Base-by-base conservation (phyloP, 2,329 filamentous ascomycete genomes). In the Amesomyces nigricolor region DNA sequence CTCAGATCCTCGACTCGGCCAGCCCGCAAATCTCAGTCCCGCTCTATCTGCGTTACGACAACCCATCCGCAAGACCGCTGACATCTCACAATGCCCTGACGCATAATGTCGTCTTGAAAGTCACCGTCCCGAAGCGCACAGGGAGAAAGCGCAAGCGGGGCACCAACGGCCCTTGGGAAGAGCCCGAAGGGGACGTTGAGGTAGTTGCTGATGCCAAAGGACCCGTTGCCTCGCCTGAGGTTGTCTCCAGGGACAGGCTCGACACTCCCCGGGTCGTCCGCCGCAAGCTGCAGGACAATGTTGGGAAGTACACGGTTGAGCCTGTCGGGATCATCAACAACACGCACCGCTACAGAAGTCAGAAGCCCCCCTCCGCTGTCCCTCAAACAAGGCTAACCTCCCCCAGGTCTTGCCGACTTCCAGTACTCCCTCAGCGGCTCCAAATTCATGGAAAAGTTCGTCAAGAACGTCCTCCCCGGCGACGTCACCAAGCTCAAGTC, bases 131-230 rank as follows among this genome's bases (percentile, higher is more conserved):
- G 0, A 94, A 86, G 69, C 78, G 89, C 54, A 96, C 91, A 2
- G 91, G 91, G 3, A 82, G 90, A 58, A 95, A 88, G 71, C 82
- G 91, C 56, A 96, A 91, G 73, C 79, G 86, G 63, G 91, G 89
- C n/a, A 83, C 83, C 5, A 69, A 85, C 53, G 86, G 78, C 4
- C 83, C 86, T 0, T 92, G 83, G 66, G 71, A 76, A 40, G 76
- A 26, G 22, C 22, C 22, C 22, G 22, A 26, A 26, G 22, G 76
- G 3, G 71, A 75, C 49, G 37, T 71, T 5, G 65, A 73, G 11
- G 60, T 71, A 14, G 46, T 67, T 2, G 64, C 70, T 53, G 54
- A 61, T 32, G 60, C 63, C 30, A 43, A 38, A 26, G 43, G 30
- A 4, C 10, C 16, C 2, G 22, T 40, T n/a, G 47, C 45, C 38